Evolutionary conservation across 2,329 filamentous ascomycete species (phyloP).

Genomic region (Aspergillus sp.): DNA sequence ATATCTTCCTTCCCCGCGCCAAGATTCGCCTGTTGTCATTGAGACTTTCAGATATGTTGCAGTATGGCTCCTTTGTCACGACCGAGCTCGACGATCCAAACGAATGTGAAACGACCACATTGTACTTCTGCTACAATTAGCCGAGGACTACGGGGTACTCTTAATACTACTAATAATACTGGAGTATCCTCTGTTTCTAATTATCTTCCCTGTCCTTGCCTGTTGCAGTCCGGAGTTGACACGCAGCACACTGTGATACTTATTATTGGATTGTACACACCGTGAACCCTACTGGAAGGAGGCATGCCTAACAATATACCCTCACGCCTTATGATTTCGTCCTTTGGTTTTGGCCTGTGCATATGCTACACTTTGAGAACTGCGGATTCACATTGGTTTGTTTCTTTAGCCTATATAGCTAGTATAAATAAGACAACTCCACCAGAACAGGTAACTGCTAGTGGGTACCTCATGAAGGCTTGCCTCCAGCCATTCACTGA

Average conservation of each 20-base stretch:
- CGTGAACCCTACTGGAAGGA: neutral
- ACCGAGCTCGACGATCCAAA: constrained; percentile 29
- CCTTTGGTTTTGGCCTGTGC: neutral
- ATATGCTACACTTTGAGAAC: neutral
- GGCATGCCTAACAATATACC: constrained; percentile 1
- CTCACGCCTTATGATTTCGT: neutral
- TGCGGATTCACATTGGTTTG: neutral
- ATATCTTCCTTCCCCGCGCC: neutral
- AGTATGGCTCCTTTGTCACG: constrained; percentile 19
- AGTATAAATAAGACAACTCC: neutral
- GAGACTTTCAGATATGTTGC: constrained; percentile 7
- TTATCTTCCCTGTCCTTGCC: neutral
- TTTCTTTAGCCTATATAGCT: constrained; percentile 7
- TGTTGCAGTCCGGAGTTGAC: neutral
- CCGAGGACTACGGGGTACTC: constrained; percentile 19
- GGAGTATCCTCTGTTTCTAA: neutral
- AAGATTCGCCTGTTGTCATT: constrained; percentile 1
- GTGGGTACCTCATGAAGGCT: neutral
- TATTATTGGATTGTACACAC: neutral
- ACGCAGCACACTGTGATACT: neutral
- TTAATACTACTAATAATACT: constrained; percentile 10
- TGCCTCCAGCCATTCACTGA: neutral
- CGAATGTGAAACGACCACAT: constrained; percentile 32
- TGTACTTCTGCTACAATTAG: constrained; percentile 25
- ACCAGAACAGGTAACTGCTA: neutral